Percentiles rank a stretch among this genome's conserved stretches.
Evolutionary conservation across 2,329 filamentous ascomycete species (phyloP).

Genomic region (Ophiocordyceps robertsii): DNA sequence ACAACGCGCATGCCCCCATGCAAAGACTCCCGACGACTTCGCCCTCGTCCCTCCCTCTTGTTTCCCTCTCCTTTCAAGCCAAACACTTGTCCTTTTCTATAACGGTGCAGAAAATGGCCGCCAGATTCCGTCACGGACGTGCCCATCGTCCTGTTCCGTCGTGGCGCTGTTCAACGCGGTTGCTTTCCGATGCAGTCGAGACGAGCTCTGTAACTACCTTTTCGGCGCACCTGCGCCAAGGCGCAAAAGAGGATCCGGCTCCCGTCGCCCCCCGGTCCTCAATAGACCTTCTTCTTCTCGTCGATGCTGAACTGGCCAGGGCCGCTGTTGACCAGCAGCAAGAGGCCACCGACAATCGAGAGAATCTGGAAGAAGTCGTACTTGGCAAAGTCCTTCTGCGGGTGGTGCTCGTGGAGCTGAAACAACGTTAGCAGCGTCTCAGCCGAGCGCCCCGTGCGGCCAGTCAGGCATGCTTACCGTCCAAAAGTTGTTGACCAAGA

Average conservation of each 20-base stretch:
- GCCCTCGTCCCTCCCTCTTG: background rate
- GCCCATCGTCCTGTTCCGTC: too few species aligned
- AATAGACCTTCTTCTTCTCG: constrained; percentile 99
- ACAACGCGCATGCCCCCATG: background rate
- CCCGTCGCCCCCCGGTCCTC: constrained; percentile 10
- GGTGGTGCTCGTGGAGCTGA: constrained; percentile 91
- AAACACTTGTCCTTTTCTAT: background rate
- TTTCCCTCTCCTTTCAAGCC: background rate
- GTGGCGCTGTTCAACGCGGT: background rate
- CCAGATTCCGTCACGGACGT: too few species aligned
- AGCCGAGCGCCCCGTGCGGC: background rate
- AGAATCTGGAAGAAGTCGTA: constrained; percentile 99
- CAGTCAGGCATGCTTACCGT: constrained; percentile 51
- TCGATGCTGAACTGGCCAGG: constrained; percentile 96
- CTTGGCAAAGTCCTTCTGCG: constrained; percentile 99
- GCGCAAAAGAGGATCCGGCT: background rate
- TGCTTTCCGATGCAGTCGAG: background rate
- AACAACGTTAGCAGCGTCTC: background rate
- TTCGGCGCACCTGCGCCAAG: background rate
- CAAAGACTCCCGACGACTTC: background rate
- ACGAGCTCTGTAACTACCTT: background rate
- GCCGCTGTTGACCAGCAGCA: constrained; percentile 96
- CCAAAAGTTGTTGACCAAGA: constrained; percentile 99
- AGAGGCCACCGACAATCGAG: constrained; percentile 91
- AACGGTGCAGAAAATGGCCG: background rate